phyloP scores from a whole-genome alignment of 2,329 filamentous ascomycete species.

The Xylariaceae sp. region DNA sequence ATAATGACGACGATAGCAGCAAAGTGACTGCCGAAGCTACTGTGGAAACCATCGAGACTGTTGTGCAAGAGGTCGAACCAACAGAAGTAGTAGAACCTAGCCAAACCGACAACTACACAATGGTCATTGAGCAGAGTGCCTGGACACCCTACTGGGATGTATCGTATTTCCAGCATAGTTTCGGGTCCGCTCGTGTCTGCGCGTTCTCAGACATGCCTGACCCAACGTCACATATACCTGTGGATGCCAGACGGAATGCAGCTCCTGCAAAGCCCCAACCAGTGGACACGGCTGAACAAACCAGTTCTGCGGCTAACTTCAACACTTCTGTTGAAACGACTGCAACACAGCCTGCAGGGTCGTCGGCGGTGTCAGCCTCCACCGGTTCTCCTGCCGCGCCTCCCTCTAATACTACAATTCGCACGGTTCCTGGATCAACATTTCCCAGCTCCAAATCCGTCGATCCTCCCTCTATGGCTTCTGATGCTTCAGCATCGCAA shows the following conservation, averaged over 20 bases:
- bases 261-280: constrained; percentile 10
- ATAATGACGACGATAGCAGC: constrained; percentile 47
- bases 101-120: constrained; percentile 16
- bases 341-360: constrained; percentile 1
- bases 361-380: neutral
- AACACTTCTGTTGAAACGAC: constrained; percentile 10
- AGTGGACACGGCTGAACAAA: constrained; percentile 11
- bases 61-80: constrained; percentile 16
- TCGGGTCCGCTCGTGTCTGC: constrained; percentile 14
- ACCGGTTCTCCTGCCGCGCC: neutral
- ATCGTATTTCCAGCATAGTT: constrained; percentile 22
- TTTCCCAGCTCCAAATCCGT: neutral
- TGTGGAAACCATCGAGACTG: constrained; percentile 23
- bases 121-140: constrained; percentile 14
- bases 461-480: neutral
- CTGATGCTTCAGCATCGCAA: constrained; percentile 14
- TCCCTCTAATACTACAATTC: neutral
- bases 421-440: neutral
- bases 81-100: constrained; percentile 16
- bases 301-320: constrained; percentile 7
- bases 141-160: constrained; percentile 24
- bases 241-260: constrained; percentile 8
- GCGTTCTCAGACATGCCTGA: constrained; percentile 8
- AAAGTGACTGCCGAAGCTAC: constrained; percentile 24
- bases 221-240: constrained; percentile 6